These are phyloP conservation scores for Didymella pomorum DNA, from an alignment of 2,329 filamentous ascomycete genomes.

Conservation along the genomic window DNA sequence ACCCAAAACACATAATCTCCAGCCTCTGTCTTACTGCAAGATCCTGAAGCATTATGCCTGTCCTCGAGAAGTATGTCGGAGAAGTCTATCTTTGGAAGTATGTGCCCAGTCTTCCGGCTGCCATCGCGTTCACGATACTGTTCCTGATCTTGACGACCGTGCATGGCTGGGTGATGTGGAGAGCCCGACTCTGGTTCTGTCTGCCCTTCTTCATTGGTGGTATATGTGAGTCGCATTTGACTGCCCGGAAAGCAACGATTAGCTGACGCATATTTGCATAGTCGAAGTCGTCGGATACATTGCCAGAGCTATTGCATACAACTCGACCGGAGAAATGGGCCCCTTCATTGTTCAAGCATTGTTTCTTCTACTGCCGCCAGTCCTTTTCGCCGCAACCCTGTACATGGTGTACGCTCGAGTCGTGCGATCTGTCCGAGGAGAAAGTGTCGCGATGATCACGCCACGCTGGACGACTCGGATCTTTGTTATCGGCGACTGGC, in stretches of 20 bases:
- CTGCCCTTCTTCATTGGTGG: constrained; percentile 57
- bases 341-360: not conserved
- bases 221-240: not conserved
- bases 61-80: constrained; percentile 7
- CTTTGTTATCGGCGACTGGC: not conserved
- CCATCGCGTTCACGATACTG: constrained; percentile 57
- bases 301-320: not conserved
- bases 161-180: constrained; percentile 55
- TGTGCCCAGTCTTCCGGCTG: constrained; percentile 55
- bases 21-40: no score
- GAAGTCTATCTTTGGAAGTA: constrained; percentile 42
- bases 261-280: not conserved
- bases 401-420: not conserved
- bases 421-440: not conserved
- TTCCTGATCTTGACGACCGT: constrained; percentile 53
- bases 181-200: constrained; percentile 56
- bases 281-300: not conserved
- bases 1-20: not conserved
- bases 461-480: not conserved
- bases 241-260: not conserved
- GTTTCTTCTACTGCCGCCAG: not conserved
- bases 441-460: not conserved
- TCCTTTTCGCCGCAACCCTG: not conserved
- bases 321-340: not conserved
- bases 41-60: not conserved